A percentile compares a stretch with the other conserved stretches of the same genome.
Conservation (phyloP, 306 rosid species). For the Prunus kanzakura region DNA sequence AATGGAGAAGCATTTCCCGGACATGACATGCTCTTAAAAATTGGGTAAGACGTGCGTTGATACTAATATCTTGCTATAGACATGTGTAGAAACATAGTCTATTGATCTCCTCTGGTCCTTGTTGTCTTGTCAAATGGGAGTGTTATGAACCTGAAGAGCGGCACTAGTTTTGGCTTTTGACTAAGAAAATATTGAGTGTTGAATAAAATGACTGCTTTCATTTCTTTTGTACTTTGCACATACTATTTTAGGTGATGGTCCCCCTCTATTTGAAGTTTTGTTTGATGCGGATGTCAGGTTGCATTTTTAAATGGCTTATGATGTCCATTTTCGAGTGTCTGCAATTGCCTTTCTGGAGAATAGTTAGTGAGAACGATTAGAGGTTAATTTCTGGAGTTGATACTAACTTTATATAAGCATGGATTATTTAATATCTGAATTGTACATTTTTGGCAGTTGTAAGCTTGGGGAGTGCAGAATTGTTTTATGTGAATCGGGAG, state of each 20-base stretch:
- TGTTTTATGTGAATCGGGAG: conserved; percentile 79
- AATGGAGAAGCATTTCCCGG: conserved; percentile 85
- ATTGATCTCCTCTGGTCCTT: background rate
- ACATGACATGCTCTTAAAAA: conserved; percentile 69
- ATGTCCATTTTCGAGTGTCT: background rate
- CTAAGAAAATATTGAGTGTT: background rate
- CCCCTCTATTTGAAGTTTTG: background rate
- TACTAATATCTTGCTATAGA: background rate
- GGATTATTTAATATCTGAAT: background rate
- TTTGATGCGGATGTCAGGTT: background rate
- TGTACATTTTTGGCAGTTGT: conserved; percentile 49
- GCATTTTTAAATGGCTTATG: background rate
- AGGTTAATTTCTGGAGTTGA: background rate
- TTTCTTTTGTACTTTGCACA: background rate
- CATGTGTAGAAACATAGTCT: background rate
- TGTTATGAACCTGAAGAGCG: background rate
- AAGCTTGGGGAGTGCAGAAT: conserved; percentile 85
- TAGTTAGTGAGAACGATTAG: background rate
- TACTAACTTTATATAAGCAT: background rate
- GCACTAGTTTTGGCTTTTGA: background rate
- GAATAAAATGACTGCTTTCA: background rate
- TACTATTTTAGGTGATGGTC: background rate
- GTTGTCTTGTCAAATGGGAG: background rate
- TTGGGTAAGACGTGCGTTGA: conserved; percentile 65
- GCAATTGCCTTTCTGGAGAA: background rate